Percentiles rank a stretch among this genome's conserved stretches.
phyloP scores from a whole-genome alignment of 2,329 filamentous ascomycete genomes.

The Zopfia rhizophila region DNA sequence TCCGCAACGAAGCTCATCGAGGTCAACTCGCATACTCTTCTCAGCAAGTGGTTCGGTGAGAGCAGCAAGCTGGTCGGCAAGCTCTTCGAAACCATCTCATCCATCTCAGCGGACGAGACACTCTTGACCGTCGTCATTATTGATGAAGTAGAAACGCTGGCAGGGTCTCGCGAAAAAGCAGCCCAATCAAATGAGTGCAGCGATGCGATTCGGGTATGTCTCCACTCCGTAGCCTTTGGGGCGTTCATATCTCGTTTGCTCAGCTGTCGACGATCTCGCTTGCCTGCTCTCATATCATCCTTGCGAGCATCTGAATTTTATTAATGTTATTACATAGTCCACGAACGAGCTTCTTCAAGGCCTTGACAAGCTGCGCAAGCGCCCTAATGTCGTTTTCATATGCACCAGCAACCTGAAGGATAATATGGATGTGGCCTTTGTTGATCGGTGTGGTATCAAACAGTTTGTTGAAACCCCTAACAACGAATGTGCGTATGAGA shows the following conservation, averaged over 20 bases:
- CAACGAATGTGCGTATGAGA: conserved; percentile 56
- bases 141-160: conserved; percentile 63
- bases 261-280: neutral
- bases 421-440: conserved; percentile 60
- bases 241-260: neutral
- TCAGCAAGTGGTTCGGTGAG: conserved; percentile 62
- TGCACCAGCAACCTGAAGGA: conserved; percentile 62
- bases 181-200: conserved; percentile 54
- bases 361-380: conserved; percentile 56
- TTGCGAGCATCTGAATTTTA: too few relatives aligned
- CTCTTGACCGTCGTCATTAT: conserved; percentile 59
- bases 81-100: conserved; percentile 54
- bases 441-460: conserved; percentile 61
- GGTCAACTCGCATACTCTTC: conserved; percentile 57
- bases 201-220: conserved; percentile 56
- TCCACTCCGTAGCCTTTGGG: neutral
- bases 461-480: conserved; percentile 56
- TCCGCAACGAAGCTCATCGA: conserved; percentile 54
- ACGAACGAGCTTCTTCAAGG: conserved; percentile 62
- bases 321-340: conserved; percentile 34
- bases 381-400: conserved; percentile 59
- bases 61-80: conserved; percentile 56
- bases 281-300: too few relatives aligned
- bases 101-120: conserved; percentile 51
- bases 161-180: conserved; percentile 56